Conservation (phyloP, 352 stramenopile genomes). For the Phytophthora cajani region DNA sequence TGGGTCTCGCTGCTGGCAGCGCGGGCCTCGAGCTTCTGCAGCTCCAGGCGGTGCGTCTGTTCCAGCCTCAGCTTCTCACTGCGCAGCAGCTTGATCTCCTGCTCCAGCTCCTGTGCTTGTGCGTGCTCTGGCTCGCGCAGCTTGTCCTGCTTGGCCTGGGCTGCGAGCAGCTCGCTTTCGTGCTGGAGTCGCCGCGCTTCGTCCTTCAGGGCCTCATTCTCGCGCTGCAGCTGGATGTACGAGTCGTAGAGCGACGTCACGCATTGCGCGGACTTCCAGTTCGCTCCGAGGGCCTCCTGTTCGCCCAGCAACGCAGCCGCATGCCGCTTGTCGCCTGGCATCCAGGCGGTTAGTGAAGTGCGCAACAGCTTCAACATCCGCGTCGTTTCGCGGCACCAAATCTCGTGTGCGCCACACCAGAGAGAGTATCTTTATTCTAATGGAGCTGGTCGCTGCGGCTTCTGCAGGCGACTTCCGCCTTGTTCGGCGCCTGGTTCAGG, state of each 20-base stretch:
- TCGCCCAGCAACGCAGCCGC: conserved; percentile 7
- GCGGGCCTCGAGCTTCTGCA: conserved; percentile 44
- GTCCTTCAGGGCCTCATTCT: conserved; percentile 43
- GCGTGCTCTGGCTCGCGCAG: conserved; percentile 26
- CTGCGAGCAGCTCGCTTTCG: conserved; percentile 15
- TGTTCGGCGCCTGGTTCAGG: too few relatives aligned
- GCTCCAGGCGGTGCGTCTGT: conserved; percentile 41
- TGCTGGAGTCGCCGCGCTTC: conserved; percentile 18
- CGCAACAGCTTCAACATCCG: conserved; percentile 18
- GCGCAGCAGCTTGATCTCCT: conserved; percentile 61
- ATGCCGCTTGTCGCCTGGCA: conserved; percentile 30
- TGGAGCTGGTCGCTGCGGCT: too few relatives aligned
- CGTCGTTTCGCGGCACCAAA: not conserved
- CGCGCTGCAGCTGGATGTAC: conserved; percentile 66
- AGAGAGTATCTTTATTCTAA: too few relatives aligned
- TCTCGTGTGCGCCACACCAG: not conserved
- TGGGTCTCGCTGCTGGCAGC: conserved; percentile 36
- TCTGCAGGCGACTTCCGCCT: too few relatives aligned
- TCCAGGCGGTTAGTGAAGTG: conserved; percentile 19
- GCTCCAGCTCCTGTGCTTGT: conserved; percentile 27
- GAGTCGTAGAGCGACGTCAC: conserved; percentile 82
- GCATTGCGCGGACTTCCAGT: conserved; percentile 80
- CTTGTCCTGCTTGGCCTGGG: conserved; percentile 16
- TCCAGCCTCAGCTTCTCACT: conserved; percentile 56
- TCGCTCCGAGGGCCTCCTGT: conserved; percentile 39